phyloP scores from a whole-genome alignment of 495 filamentous ascomycete species.

The Podospora conica region DNA sequence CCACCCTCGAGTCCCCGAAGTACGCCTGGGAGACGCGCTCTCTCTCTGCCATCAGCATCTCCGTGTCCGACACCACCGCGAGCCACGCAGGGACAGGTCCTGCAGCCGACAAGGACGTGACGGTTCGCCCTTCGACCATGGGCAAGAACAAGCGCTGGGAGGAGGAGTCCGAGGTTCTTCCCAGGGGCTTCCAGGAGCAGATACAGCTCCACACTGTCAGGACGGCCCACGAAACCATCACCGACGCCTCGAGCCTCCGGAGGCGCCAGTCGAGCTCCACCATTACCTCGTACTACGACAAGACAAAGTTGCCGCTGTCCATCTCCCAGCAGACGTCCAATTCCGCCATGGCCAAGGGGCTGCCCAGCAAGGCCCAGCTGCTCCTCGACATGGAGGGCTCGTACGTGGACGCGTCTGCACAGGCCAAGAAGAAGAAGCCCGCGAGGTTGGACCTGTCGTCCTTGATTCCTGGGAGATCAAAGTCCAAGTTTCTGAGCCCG shows the following conservation, averaged over 20 bases:
- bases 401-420: constrained; percentile 6
- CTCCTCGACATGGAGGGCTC: constrained; percentile 38
- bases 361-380: constrained; percentile 38
- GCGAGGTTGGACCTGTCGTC: constrained; percentile 43
- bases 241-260: constrained; percentile 35
- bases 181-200: constrained; percentile 20
- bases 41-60: constrained; percentile 44
- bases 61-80: constrained; percentile 41
- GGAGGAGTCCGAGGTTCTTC: constrained; percentile 44
- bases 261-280: constrained; percentile 47
- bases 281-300: constrained; percentile 47
- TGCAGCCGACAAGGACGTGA: constrained; percentile 11
- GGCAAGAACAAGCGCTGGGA: constrained; percentile 32
- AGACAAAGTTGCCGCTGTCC: constrained; percentile 42
- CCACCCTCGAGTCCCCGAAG: constrained; percentile 17
- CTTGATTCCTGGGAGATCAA: constrained; percentile 16
- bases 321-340: constrained; percentile 52
- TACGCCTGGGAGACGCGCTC: constrained; percentile 41
- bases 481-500: constrained; percentile 17
- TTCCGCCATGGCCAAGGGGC: constrained; percentile 49
- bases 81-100: constrained; percentile 20
- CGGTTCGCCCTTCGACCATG: constrained; percentile 9
- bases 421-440: constrained; percentile 43
- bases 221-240: constrained; percentile 22
- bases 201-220: not conserved